Evolutionary conservation across 148 eudicot genomes (phyloP).

Genomic region (Linanthus parryae): DNA sequence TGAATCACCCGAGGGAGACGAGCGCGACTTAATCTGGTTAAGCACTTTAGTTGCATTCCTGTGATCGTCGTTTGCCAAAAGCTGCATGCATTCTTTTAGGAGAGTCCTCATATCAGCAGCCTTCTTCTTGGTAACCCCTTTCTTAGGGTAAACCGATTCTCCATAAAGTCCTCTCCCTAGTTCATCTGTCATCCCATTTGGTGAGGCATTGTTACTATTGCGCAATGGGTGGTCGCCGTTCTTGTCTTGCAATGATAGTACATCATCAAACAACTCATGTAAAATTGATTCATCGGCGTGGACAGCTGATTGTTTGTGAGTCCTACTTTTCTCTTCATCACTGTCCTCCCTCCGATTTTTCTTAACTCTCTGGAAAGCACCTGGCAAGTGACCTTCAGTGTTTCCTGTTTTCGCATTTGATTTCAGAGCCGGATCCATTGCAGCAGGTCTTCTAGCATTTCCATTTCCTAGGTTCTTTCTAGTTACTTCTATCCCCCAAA

Average conservation of each 20-base stretch:
- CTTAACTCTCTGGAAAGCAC: neutral
- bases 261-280: slow-evolving; percentile 10
- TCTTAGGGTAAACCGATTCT: neutral
- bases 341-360: neutral
- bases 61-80: slow-evolving; percentile 8
- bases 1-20: slow-evolving; percentile 13
- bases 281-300: neutral
- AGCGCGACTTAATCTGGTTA: slow-evolving; percentile 5
- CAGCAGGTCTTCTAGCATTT: too few species aligned
- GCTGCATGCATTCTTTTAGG: slow-evolving; percentile 10
- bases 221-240: neutral
- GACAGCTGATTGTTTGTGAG: slow-evolving; percentile 2
- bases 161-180: neutral
- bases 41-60: neutral
- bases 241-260: neutral
- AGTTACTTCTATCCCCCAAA: too few species aligned
- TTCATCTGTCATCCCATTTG: neutral
- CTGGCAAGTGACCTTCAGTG: neutral
- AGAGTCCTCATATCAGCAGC: slow-evolving; percentile 13
- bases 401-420: neutral
- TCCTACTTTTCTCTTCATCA: slow-evolving; percentile 7
- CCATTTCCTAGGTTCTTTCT: too few species aligned
- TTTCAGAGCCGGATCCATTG: neutral
- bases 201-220: too few species aligned
- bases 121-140: slow-evolving; percentile 1